phyloP scores from a whole-genome alignment of 2,329 filamentous ascomycete genomes.

The Colletotrichum australisinense region DNA sequence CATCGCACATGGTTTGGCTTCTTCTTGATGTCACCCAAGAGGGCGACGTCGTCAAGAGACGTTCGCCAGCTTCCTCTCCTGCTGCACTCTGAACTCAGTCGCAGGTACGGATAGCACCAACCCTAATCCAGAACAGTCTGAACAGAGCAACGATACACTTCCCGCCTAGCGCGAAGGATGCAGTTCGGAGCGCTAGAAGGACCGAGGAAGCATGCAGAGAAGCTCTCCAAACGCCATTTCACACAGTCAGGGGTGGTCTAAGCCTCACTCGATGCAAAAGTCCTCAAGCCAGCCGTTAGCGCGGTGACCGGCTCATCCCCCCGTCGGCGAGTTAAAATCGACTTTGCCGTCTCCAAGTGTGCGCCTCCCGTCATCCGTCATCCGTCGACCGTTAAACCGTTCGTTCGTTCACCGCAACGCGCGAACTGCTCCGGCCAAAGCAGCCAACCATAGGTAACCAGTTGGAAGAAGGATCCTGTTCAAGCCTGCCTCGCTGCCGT shows the following conservation, averaged over 20 bases:
- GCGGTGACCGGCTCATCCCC: conserved; percentile 13
- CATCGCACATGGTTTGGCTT: neutral
- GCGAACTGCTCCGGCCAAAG: conserved; percentile 17
- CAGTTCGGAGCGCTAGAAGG: conserved; percentile 35
- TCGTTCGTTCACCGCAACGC: neutral
- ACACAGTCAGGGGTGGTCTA: conserved; percentile 19
- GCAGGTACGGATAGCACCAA: neutral
- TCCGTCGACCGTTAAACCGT: neutral
- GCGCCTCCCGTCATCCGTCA: conserved; percentile 20
- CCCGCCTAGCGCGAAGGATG: conserved; percentile 24
- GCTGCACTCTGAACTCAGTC: conserved; percentile 4
- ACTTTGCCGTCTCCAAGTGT: conserved; percentile 13
- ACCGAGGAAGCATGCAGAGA: conserved; percentile 34
- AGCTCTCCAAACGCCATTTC: conserved; percentile 24
- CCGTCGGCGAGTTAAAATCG: conserved; percentile 25
- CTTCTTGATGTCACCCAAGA: neutral
- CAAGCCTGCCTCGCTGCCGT: neutral
- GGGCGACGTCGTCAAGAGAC: conserved; percentile 5
- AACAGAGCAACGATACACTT: conserved; percentile 10
- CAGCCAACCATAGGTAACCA: conserved; percentile 12
- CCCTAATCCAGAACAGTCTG: neutral
- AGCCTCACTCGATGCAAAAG: conserved; percentile 36
- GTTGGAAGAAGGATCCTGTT: neutral
- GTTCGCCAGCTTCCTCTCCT: neutral
- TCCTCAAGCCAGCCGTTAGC: conserved; percentile 21